Evolutionary conservation across 2,329 filamentous ascomycete species (phyloP).

Genomic region (Penicillium sp.): DNA sequence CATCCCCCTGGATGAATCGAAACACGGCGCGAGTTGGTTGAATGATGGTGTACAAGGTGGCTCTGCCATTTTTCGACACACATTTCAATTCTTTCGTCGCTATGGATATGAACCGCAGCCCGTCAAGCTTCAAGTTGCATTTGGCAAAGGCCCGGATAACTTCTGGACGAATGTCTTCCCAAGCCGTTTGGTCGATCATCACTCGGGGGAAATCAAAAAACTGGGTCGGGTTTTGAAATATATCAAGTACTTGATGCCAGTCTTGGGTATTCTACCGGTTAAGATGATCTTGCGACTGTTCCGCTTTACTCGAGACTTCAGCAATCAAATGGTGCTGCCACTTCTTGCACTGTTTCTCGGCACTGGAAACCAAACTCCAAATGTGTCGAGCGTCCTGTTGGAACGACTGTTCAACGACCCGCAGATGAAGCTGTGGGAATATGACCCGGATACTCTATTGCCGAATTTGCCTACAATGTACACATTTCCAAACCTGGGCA

Average conservation of each 20-base stretch:
- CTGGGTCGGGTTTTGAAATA: slow-evolving; percentile 52
- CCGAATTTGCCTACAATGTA: slow-evolving; percentile 53
- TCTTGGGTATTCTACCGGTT: slow-evolving; percentile 55
- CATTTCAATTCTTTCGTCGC: slow-evolving; percentile 55
- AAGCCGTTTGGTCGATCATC: slow-evolving; percentile 50
- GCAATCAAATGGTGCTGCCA: slow-evolving; percentile 64
- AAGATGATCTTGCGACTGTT: slow-evolving; percentile 62
- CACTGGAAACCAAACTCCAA: slow-evolving; percentile 67
- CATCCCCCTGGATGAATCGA: slow-evolving; percentile 50
- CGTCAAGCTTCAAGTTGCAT: slow-evolving; percentile 55
- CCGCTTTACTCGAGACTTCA: slow-evolving; percentile 63
- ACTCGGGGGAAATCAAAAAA: slow-evolving; percentile 50
- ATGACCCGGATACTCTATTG: slow-evolving; percentile 50
- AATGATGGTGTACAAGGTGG: slow-evolving; percentile 60
- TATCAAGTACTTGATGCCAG: slow-evolving; percentile 50
- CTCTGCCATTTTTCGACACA: slow-evolving; percentile 57
- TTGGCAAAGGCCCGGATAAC: slow-evolving; percentile 51
- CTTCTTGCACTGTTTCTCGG: slow-evolving; percentile 68
- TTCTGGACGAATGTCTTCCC: slow-evolving; percentile 61
- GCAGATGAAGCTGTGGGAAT: slow-evolving; percentile 56
- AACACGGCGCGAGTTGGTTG: slow-evolving; percentile 54
- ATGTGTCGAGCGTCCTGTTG: slow-evolving; percentile 64
- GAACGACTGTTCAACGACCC: slow-evolving; percentile 55
- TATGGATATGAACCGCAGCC: slow-evolving; percentile 54
- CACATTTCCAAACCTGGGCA: slow-evolving; percentile 55